These are phyloP conservation scores for Ascomycota sp. DNA, from an alignment of 2,329 filamentous ascomycete species.

Conservation along the genomic window DNA sequence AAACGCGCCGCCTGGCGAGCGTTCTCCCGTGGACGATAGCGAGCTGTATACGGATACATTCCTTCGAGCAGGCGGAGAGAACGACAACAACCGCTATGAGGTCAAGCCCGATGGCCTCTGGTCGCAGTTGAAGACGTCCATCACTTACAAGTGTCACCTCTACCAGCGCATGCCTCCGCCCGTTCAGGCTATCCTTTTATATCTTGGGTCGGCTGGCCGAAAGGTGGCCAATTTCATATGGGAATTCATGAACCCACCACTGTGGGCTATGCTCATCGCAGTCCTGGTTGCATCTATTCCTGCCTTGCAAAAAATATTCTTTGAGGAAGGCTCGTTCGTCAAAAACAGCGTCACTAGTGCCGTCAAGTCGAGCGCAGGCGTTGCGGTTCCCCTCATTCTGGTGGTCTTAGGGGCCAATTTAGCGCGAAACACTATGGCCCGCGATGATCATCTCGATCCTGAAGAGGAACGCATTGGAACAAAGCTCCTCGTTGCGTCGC, in stretches of 20 bases:
- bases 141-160: constrained; percentile 10
- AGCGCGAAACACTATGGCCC: constrained; percentile 67
- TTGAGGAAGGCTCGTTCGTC: constrained; percentile 69
- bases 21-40: constrained; percentile 11
- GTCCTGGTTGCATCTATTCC: constrained; percentile 80
- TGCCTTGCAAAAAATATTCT: constrained; percentile 61
- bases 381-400: constrained; percentile 83
- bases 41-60: constrained; percentile 39
- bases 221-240: constrained; percentile 44
- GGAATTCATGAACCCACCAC: constrained; percentile 94
- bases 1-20: constrained; percentile 7
- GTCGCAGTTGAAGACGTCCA: constrained; percentile 13
- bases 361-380: constrained; percentile 61
- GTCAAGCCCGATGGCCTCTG: constrained; percentile 12
- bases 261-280: constrained; percentile 91
- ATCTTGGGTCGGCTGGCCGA: constrained; percentile 13
- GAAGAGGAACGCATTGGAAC: constrained; percentile 48
- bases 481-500: constrained; percentile 63
- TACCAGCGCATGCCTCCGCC: constrained; percentile 19
- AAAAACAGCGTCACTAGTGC: constrained; percentile 83
- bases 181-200: constrained; percentile 13
- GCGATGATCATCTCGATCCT: constrained; percentile 37
- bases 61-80: constrained; percentile 26
- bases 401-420: constrained; percentile 90
- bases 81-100: constrained; percentile 18